These are phyloP conservation scores for Eruca vesicaria DNA, from an alignment of 441 rosid species.

Conservation along the genomic window DNA sequence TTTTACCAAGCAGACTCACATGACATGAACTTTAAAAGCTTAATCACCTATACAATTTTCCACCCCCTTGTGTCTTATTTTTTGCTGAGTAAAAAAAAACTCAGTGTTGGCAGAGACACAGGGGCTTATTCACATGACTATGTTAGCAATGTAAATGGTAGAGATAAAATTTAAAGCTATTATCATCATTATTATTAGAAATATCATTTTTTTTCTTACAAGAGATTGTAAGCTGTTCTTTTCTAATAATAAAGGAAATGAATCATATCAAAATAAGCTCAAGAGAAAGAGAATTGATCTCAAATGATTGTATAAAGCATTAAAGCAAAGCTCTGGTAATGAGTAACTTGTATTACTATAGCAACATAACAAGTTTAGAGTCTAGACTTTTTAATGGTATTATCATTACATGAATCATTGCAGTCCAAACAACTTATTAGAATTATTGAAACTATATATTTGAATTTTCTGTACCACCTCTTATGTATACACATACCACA, in stretches of 20 bases:
- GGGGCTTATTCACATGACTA: background rate
- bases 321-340: background rate
- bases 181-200: background rate
- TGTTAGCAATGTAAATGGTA: slow-evolving; percentile 8
- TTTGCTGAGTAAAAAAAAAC: background rate
- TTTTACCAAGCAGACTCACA: background rate
- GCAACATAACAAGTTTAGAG: background rate
- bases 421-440: background rate
- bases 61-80: background rate
- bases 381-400: background rate
- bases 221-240: slow-evolving; percentile 17
- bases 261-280: background rate
- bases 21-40: slow-evolving; percentile 1
- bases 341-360: background rate
- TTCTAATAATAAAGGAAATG: no score
- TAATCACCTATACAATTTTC: slow-evolving; percentile 9
- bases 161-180: background rate
- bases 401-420: background rate
- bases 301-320: background rate
- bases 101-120: background rate
- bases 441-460: slow-evolving; percentile 1
- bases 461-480: slow-evolving; percentile 18
- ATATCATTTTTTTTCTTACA: slow-evolving; percentile 5
- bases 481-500: slow-evolving; percentile 21
- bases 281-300: background rate